Base-by-base conservation (phyloP, 2,329 filamentous ascomycete genomes). In the Fusarium nygamai region DNA sequence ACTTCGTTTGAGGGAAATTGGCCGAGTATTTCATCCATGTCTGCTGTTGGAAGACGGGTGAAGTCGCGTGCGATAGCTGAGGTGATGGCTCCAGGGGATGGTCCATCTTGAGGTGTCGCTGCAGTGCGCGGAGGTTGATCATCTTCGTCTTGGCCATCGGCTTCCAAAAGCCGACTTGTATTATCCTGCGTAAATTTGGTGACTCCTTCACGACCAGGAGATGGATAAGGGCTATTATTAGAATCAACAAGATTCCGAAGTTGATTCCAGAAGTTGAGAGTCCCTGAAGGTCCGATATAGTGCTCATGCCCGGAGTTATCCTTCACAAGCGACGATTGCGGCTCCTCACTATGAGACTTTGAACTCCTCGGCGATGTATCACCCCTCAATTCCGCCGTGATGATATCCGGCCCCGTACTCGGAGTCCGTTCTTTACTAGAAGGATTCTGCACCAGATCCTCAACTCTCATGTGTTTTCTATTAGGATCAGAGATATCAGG, bases 241-340 rank as follows among this genome's bases (percentile, higher is more conserved):
- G 76, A 71, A 6, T 80, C 66, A 10, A 82, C 67, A 3, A 83
- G 75, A n/a, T 79, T 69, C 5, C 82, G 79, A 3, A 84, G 76
- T 60, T 83, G 78, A 5, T 79, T 81, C 51, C 82, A 73, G 54
- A 84, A 84, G 62, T 81, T 79, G 20, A 83, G 77, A 5, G 80
- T 82, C 4, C 82, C 82, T 1, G 82, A 83, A 8, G 81, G 82
- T 1, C 82, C 82, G 33, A 83, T 82, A 47, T 83, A 84, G 58
- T 84, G 81, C 65, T 81, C 78, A 47, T 80, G 80, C 0, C 82
- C 82, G 19, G 80, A 76, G 3, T 80, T 79, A 33, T 83, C 82
- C 17, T 76, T 76, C 11, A 82, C 79, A 10, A 83, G 69, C 10
- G 75, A 78, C 1, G 77, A 60, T 19, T 75, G 71, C 12, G 76